Percentiles rank a stretch among this genome's conserved stretches.
Conservation (phyloP, 202 grass and related monocot genomes). For the Bolboschoenoplectus hybrid region DNA sequence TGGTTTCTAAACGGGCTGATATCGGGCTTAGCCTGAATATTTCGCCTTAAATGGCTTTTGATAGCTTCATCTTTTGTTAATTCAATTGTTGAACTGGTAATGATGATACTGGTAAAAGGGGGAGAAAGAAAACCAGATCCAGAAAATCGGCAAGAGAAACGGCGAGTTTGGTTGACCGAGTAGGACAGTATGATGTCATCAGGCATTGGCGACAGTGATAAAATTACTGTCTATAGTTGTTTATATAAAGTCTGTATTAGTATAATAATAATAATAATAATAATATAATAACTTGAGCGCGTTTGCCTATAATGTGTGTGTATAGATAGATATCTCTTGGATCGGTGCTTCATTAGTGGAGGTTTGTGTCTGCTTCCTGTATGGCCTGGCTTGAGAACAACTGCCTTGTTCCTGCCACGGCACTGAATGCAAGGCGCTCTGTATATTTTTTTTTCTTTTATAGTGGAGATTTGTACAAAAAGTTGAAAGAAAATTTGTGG, state of each 20-base stretch:
- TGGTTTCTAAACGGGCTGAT: background rate
- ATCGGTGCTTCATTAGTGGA: conserved; percentile 36
- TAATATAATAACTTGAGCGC: background rate
- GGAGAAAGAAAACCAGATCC: conserved; percentile 13
- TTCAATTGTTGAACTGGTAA: background rate
- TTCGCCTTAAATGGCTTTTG: background rate
- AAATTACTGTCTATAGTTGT: background rate
- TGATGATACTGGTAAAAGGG: background rate
- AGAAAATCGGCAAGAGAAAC: conserved; percentile 36
- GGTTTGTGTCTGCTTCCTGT: conserved; percentile 29
- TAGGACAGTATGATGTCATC: conserved; percentile 23
- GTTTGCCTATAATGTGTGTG: conserved; percentile 15
- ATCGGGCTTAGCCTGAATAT: background rate
- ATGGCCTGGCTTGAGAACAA: conserved; percentile 27
- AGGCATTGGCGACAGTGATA: background rate
- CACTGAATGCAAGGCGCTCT: conserved; percentile 39
- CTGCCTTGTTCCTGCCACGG: conserved; percentile 36
- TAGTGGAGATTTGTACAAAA: background rate
- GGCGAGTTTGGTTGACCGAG: conserved; percentile 34
- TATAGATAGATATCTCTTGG: conserved; percentile 17
- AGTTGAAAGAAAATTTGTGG: too few relatives aligned
- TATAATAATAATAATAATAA: background rate
- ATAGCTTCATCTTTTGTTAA: background rate
- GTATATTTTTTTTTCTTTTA: background rate
- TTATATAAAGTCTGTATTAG: background rate